Percentiles rank a stretch among this genome's conserved stretches.
phyloP scores from a whole-genome alignment of 352 stramenopile genomes.

The Globisporangium perplexum region DNA sequence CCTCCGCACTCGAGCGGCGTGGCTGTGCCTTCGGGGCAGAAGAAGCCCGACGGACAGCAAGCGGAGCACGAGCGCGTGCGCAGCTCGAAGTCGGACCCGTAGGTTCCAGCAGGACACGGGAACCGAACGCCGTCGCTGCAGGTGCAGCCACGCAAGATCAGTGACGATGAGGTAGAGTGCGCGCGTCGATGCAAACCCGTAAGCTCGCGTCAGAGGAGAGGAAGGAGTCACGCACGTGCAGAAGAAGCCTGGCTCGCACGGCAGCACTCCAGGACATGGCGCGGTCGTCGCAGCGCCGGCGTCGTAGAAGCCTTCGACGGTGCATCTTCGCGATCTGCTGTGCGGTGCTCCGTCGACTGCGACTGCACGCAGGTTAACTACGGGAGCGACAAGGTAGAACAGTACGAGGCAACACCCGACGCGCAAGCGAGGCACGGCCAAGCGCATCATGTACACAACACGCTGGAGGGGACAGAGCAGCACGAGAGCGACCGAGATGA shows the following conservation, averaged over 20 bases:
- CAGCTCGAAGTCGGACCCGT: slow-evolving; percentile 39
- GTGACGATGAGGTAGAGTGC: neutral
- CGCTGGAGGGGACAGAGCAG: too few species aligned
- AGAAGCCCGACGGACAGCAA: slow-evolving; percentile 56
- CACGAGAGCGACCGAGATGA: neutral
- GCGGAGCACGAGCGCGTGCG: slow-evolving; percentile 39
- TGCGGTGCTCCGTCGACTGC: neutral
- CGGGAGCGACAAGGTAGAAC: neutral
- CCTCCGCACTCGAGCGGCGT: slow-evolving; percentile 36
- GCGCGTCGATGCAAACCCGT: too few species aligned
- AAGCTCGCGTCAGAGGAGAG: too few species aligned
- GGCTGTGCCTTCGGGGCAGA: slow-evolving; percentile 37
- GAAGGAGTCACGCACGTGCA: slow-evolving; percentile 45
- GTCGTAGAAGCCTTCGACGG: slow-evolving; percentile 49
- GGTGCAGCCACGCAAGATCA: neutral
- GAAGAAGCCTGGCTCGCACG: slow-evolving; percentile 47
- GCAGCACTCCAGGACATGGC: slow-evolving; percentile 31
- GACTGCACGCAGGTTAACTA: neutral
- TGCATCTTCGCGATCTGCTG: slow-evolving; percentile 15
- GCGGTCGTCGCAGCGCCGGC: slow-evolving; percentile 28
- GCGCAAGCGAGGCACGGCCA: too few species aligned
- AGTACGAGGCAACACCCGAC: neutral
- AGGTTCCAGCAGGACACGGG: slow-evolving; percentile 56
- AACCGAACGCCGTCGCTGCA: slow-evolving; percentile 25
- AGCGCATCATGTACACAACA: neutral